phyloP scores from a whole-genome alignment of 441 rosid species.

The Erodium moschatum region DNA sequence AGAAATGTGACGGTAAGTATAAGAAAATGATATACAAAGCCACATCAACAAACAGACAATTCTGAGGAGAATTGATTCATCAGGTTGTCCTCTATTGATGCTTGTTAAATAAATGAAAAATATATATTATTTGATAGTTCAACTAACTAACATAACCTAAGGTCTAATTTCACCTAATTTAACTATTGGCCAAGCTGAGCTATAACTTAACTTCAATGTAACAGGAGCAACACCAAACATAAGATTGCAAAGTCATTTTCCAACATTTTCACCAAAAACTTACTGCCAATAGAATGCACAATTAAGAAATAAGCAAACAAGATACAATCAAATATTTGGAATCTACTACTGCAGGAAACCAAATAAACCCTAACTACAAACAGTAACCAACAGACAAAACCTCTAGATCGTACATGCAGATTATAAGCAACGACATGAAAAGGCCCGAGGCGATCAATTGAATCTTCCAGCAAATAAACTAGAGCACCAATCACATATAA shows the following conservation, averaged over 20 bases:
- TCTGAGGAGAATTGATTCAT: not conserved
- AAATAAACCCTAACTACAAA: slow-evolving; percentile 4
- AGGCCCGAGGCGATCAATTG: slow-evolving; percentile 4
- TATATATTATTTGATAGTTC: not conserved
- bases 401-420: not conserved
- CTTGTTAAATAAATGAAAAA: not conserved
- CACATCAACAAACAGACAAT: not conserved
- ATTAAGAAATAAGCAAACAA: slow-evolving; percentile 3
- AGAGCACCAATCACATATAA: not conserved
- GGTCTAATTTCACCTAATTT: not conserved
- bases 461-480: not conserved
- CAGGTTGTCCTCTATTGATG: slow-evolving; percentile 4
- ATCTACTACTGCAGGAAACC: not conserved
- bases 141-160: not conserved
- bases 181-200: slow-evolving; percentile 1
- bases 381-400: not conserved
- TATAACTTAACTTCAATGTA: not conserved
- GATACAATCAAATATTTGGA: not conserved
- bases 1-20: not conserved
- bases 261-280: not conserved
- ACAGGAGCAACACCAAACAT: not conserved
- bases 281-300: not conserved
- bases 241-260: slow-evolving; percentile 1
- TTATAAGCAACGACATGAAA: not conserved
- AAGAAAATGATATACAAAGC: not conserved